Evolutionary conservation across 1,284 basidiomycete genomes (phyloP), one percentile per base, ranked within the genome.

Genomic region (Phaffia rhodozyma): DNA sequence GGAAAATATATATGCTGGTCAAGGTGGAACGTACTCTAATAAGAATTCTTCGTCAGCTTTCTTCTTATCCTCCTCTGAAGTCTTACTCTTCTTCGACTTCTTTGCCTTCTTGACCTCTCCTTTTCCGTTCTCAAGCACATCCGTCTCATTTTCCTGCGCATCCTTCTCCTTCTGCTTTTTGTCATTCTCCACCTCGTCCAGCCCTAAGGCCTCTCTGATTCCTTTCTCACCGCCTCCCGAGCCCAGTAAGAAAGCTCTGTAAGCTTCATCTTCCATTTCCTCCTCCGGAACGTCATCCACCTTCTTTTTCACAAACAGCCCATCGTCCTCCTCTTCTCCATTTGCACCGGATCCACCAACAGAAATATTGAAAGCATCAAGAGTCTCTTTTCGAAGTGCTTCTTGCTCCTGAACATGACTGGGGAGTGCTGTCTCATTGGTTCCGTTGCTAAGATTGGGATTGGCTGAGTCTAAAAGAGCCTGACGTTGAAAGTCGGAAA

Each of bases 361-460:
- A 30, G 73, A 67, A 11, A 64, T 47, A n/a, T 70, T 64, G 47
- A 83, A 82, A 0, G 88, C 93, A 1, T 84, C 81, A 47, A 91
- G 88, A 0, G 90, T 91, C 73, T 97, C 90, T 53, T 82, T 79
- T 11, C 89, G 84, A 27, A 97, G 81, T 0, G 77, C 79, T 2
- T 78, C 78, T 75, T 93, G 87, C 72, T 93, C 89, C 75, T 91
- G 81, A 5, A 82, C 84, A 68, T 92, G 86, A 0, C 91, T 88
- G 47, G 84, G 77, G 0, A 80, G 78, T 50, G 66, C 67, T 43
- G 53, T 59, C 23, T 20, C 38, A 11, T 43, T 32, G 6, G 49
- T 23, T 1, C 58, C 60, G 23, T 27, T 16, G 23, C 27, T 23
- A 56, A 81, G 77, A 43, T 86, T 78, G 34, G 79, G 79, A 30